A percentile compares a stretch with the other conserved stretches of the same genome.
Conservation (phyloP, 192 early-diverging fungal species). For the Backusella liffmaniae region DNA sequence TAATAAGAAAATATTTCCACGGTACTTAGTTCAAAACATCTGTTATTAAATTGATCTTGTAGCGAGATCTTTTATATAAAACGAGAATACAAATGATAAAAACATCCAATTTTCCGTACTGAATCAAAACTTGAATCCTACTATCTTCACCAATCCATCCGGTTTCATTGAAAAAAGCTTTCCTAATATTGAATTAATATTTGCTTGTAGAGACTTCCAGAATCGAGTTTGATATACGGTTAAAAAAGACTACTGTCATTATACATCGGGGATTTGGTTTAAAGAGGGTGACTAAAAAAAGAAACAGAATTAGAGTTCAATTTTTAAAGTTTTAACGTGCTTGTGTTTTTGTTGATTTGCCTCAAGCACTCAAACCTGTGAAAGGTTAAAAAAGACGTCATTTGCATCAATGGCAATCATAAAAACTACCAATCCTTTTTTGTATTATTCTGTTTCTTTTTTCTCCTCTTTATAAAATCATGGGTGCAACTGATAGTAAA, state of each 20-base stretch:
- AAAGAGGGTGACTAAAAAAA: background rate
- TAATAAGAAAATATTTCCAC: too few species aligned
- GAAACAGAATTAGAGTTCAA: background rate
- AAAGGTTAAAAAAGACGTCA: background rate
- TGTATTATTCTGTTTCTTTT: background rate
- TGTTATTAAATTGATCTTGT: too few species aligned
- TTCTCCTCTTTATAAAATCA: constrained; percentile 25
- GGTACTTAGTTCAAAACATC: too few species aligned
- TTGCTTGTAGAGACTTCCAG: background rate
- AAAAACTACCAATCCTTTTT: background rate
- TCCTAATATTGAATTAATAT: background rate
- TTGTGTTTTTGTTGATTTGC: background rate
- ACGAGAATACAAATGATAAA: too few species aligned
- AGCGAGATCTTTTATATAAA: too few species aligned
- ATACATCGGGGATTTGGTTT: background rate
- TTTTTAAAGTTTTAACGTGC: background rate
- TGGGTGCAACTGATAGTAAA: constrained; percentile 90
- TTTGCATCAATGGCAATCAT: background rate
- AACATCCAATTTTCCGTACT: background rate
- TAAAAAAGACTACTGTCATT: too few species aligned
- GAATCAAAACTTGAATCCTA: background rate
- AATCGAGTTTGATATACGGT: background rate
- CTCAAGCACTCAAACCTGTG: background rate
- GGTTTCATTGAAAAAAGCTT: background rate
- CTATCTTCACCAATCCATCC: background rate